These are phyloP conservation scores for Yarrowia porcina DNA, from an alignment of 805 yeast species.

Conservation along the genomic window DNA sequence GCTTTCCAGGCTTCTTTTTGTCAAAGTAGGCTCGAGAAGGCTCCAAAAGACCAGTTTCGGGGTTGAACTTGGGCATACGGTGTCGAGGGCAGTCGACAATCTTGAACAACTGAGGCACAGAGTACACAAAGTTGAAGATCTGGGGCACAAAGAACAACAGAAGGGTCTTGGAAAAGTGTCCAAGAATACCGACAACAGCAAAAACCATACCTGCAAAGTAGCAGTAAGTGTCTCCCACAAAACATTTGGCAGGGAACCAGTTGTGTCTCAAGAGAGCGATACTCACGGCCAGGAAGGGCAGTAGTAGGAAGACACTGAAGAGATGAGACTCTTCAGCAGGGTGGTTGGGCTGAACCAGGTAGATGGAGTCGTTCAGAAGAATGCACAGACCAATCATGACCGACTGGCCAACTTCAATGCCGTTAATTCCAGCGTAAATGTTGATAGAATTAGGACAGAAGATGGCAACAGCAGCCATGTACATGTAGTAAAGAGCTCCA, in stretches of 20 bases:
- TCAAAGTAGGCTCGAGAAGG: slow-evolving; percentile 51
- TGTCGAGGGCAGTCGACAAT: slow-evolving; percentile 94
- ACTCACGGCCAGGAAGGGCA: slow-evolving; percentile 87
- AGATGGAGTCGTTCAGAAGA: slow-evolving; percentile 71
- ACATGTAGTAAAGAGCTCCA: slow-evolving; percentile 74
- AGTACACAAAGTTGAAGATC: slow-evolving; percentile 81
- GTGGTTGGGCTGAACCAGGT: slow-evolving; percentile 47
- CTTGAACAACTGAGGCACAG: slow-evolving; percentile 86
- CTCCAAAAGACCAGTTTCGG: slow-evolving; percentile 64
- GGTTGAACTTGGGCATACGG: slow-evolving; percentile 76
- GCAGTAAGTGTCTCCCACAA: slow-evolving; percentile 98
- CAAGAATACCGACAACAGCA: slow-evolving; percentile 93
- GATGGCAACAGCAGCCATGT: slow-evolving; percentile 89
- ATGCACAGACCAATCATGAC: slow-evolving; percentile 70
- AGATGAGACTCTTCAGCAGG: slow-evolving; percentile 78
- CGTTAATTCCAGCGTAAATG: slow-evolving; percentile 93
- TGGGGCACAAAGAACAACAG: slow-evolving; percentile 86
- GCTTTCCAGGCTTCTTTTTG: slow-evolving; percentile 32
- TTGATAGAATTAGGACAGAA: slow-evolving; percentile 96
- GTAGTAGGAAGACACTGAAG: slow-evolving; percentile 69
- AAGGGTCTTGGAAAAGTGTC: slow-evolving; percentile 93
- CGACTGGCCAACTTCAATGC: slow-evolving; percentile 94
- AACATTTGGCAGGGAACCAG: slow-evolving; percentile 88
- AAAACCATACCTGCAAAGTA: slow-evolving; percentile 98
- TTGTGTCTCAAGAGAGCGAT: slow-evolving; percentile 71